Conservation (phyloP, 108 stramenopile genomes). For the Epithemia pelagica region DNA sequence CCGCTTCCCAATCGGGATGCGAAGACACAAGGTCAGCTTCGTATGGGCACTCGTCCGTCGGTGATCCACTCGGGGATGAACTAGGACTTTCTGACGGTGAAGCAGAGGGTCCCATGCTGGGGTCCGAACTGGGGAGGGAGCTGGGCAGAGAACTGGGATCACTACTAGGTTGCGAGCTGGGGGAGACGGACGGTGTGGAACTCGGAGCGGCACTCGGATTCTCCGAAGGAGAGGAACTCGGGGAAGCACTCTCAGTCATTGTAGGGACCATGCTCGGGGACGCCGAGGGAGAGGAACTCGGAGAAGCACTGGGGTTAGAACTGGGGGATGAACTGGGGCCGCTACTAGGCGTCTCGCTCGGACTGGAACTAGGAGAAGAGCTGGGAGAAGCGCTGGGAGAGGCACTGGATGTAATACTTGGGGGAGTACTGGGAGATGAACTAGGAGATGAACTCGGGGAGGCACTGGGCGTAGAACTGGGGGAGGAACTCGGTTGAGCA, state of each 20-base stretch:
- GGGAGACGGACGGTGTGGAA: background rate
- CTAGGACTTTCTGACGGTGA: background rate
- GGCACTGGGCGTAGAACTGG: constrained; percentile 1
- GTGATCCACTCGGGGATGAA: background rate
- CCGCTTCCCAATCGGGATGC: background rate
- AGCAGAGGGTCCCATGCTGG: background rate
- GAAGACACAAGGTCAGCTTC: background rate
- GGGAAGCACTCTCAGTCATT: background rate
- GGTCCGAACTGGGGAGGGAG: background rate
- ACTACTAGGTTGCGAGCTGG: background rate
- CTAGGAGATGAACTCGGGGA: constrained; percentile 2
- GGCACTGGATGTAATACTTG: background rate
- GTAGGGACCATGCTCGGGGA: background rate
- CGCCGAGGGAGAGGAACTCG: background rate
- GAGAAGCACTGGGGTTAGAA: background rate
- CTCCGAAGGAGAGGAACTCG: background rate
- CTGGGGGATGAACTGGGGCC: background rate
- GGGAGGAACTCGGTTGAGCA: background rate
- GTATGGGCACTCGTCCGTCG: background rate
- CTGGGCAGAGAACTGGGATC: background rate
- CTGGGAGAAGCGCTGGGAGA: background rate
- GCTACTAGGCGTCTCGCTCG: background rate
- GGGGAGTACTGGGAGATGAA: background rate
- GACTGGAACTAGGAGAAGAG: background rate
- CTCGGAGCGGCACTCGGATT: background rate